Percentiles rank a stretch among this genome's conserved stretches.
These are phyloP conservation scores for Acer negundo DNA, from an alignment of 345 rosid genomes.

Conservation along the genomic window DNA sequence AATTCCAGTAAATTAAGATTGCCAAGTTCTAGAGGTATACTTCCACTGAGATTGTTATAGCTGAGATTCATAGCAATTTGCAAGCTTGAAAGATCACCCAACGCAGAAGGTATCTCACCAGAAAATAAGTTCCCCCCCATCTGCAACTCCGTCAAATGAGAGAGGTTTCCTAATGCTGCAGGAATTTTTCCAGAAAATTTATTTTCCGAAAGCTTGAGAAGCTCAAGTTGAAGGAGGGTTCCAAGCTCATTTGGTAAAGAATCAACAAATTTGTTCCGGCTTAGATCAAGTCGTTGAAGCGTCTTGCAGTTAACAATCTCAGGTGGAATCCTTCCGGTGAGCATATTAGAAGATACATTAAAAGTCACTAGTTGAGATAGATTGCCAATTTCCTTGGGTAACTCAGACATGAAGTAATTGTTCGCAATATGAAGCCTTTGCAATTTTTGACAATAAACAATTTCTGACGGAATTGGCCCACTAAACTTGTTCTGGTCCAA, in stretches of 20 bases:
- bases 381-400: slow-evolving; percentile 77
- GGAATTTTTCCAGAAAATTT: slow-evolving; percentile 78
- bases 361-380: slow-evolving; percentile 77
- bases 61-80: slow-evolving; percentile 96
- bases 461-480: slow-evolving; percentile 71
- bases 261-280: slow-evolving; percentile 61
- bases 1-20: slow-evolving; percentile 62
- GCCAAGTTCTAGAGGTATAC: slow-evolving; percentile 78
- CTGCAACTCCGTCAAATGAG: slow-evolving; percentile 80
- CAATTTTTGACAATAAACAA: slow-evolving; percentile 65
- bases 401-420: slow-evolving; percentile 57
- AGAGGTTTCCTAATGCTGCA: slow-evolving; percentile 61
- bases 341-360: slow-evolving; percentile 75
- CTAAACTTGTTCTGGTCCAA: slow-evolving; percentile 73
- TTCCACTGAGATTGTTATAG: slow-evolving; percentile 66
- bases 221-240: slow-evolving; percentile 72
- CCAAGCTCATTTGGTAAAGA: slow-evolving; percentile 78
- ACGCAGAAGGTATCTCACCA: slow-evolving; percentile 68
- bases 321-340: slow-evolving; percentile 64
- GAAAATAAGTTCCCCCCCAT: slow-evolving; percentile 93
- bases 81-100: slow-evolving; percentile 79
- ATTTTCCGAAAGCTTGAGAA: slow-evolving; percentile 83
- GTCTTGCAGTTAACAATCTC: slow-evolving; percentile 69
- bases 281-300: slow-evolving; percentile 94
- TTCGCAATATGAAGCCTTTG: slow-evolving; percentile 79